phyloP scores from a whole-genome alignment of 371 early-diverging fungal species.

The Coemansia sp. region DNA sequence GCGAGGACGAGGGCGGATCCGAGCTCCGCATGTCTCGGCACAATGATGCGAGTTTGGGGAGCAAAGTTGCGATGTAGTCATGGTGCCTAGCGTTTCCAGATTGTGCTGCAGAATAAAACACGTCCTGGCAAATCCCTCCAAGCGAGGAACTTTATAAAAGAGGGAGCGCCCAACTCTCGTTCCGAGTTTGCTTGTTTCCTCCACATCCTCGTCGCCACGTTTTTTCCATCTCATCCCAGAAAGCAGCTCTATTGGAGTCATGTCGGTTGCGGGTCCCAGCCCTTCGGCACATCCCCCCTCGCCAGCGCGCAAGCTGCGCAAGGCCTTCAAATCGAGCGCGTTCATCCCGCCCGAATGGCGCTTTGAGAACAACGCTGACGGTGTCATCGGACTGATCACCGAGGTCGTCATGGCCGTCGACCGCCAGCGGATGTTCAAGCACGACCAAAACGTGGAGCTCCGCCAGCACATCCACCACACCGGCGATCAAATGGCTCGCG shows the following conservation, averaged over 20 bases:
- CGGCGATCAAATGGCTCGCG: constrained; percentile 6
- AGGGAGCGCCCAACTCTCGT: neutral
- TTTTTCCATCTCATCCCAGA: neutral
- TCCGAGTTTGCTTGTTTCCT: neutral
- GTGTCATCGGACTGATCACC: constrained; percentile 21
- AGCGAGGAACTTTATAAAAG: neutral
- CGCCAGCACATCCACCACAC: constrained; percentile 18
- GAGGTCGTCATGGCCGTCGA: constrained; percentile 37
- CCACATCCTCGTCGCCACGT: neutral
- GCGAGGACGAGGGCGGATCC: neutral
- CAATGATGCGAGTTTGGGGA: too few species aligned
- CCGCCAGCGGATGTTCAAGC: constrained; percentile 9
- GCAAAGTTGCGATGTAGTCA: too few species aligned
- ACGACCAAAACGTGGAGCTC: constrained; percentile 8
- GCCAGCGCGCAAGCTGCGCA: constrained; percentile 9
- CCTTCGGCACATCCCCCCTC: neutral
- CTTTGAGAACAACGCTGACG: constrained; percentile 14
- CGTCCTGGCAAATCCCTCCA: too few species aligned
- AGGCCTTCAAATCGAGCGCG: constrained; percentile 39
- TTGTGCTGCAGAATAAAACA: too few species aligned
- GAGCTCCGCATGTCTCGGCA: neutral
- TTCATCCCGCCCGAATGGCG: constrained; percentile 37
- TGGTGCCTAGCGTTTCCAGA: too few species aligned
- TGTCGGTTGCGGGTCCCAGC: neutral
- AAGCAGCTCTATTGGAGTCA: neutral